A percentile compares a stretch with the other conserved stretches of the same genome.
Conservation (phyloP, 2,329 filamentous ascomycete genomes). For the Beauveria varroae region DNA sequence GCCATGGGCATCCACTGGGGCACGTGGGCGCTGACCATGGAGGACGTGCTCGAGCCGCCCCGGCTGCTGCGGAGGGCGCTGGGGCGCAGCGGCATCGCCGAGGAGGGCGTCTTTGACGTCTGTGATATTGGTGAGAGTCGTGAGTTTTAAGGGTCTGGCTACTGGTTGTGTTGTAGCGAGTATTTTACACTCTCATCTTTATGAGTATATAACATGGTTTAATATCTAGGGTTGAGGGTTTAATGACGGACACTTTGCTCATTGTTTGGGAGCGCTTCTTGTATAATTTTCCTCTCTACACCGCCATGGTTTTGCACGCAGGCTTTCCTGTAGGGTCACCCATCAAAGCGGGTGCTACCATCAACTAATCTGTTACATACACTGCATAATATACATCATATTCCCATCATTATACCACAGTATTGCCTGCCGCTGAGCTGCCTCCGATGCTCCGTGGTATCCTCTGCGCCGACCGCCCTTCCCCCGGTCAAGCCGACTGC, state of each 20-base stretch:
- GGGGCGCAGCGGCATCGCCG: slow-evolving; percentile 55
- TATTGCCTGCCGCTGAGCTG: background rate
- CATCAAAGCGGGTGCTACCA: too few species aligned
- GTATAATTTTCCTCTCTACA: too few species aligned
- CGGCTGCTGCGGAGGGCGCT: slow-evolving; percentile 64
- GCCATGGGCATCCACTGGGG: slow-evolving; percentile 93
- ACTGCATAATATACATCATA: background rate
- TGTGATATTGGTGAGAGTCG: slow-evolving; percentile 79
- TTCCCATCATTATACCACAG: background rate
- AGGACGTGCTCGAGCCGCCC: slow-evolving; percentile 81
- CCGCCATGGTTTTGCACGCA: too few species aligned
- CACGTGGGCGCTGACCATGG: slow-evolving; percentile 76
- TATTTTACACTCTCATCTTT: too few species aligned
- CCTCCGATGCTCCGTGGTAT: background rate
- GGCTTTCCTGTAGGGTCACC: too few species aligned
- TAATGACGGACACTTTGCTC: too few species aligned
- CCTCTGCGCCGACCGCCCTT: background rate
- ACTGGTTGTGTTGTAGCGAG: too few species aligned
- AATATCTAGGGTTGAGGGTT: too few species aligned
- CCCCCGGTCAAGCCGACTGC: background rate
- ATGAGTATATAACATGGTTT: too few species aligned
- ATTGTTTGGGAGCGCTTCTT: too few species aligned
- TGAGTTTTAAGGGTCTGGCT: slow-evolving; percentile 49
- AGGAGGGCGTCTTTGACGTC: slow-evolving; percentile 70
- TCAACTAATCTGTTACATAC: background rate